Conservation (phyloP, 345 rosid genomes). For the Clausena lansium region DNA sequence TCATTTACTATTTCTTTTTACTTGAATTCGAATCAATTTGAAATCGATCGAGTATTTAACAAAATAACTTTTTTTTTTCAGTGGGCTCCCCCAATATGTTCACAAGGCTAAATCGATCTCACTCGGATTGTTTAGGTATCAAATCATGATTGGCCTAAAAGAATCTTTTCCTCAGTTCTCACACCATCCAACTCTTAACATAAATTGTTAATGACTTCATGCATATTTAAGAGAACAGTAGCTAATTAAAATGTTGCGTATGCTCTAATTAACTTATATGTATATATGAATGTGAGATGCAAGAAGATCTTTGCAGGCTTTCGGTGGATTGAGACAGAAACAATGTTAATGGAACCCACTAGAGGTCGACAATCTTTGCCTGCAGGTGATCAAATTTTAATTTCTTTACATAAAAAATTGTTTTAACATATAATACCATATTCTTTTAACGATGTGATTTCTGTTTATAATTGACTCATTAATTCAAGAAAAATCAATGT, state of each 20-base stretch:
- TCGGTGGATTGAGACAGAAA: constrained; percentile 18
- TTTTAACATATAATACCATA: no score
- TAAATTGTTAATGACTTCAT: neutral
- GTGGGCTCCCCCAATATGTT: neutral
- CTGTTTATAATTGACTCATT: neutral
- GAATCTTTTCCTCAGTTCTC: neutral
- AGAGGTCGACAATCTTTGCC: constrained; percentile 4
- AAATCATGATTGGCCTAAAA: neutral
- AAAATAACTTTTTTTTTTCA: neutral
- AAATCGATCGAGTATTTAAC: neutral
- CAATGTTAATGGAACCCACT: constrained; percentile 17
- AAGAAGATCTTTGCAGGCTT: constrained; percentile 2
- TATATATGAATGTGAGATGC: neutral
- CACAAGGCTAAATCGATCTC: neutral
- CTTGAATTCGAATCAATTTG: neutral
- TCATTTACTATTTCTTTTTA: neutral
- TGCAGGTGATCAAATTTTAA: neutral
- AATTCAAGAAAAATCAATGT: neutral
- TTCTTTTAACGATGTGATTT: neutral
- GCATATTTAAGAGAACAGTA: neutral
- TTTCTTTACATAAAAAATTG: no score
- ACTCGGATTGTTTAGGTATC: neutral
- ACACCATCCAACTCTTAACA: neutral
- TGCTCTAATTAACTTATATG: neutral
- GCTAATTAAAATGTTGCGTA: neutral